phyloP scores from a whole-genome alignment of 192 early-diverging fungal species.

The Lunasporangiospora selenospora region DNA sequence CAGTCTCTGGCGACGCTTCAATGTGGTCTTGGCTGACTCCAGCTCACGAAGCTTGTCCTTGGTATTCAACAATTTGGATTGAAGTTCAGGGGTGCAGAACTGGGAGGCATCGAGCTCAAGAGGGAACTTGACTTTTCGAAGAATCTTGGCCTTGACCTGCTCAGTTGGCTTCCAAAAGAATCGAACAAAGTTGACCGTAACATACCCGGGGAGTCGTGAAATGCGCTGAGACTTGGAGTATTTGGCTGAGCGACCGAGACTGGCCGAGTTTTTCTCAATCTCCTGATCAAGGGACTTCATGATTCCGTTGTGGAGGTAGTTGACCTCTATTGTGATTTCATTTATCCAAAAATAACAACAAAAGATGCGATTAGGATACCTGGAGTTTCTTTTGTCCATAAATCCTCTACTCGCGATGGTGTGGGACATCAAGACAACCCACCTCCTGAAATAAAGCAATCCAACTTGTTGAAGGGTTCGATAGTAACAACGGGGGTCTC shows the following conservation, averaged over 20 bases:
- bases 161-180: conserved; percentile 94
- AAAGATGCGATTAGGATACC: too few species aligned
- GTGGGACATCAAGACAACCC: not conserved
- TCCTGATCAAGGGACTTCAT: conserved; percentile 76
- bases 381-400: too few species aligned
- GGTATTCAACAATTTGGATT: conserved; percentile 71
- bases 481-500: conserved; percentile 67
- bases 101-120: conserved; percentile 89
- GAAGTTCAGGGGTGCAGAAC: conserved; percentile 85
- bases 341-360: not conserved
- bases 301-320: conserved; percentile 81
- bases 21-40: conserved; percentile 67
- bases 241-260: conserved; percentile 77
- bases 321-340: conserved; percentile 64
- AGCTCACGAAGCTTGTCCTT: conserved; percentile 71
- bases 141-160: conserved; percentile 87
- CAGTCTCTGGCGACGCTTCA: conserved; percentile 56
- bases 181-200: conserved; percentile 90
- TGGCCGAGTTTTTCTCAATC: conserved; percentile 89
- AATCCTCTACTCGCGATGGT: too few species aligned
- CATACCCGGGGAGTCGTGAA: conserved; percentile 85
- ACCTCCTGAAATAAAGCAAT: conserved; percentile 64
- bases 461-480: conserved; percentile 82
- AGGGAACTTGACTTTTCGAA: conserved; percentile 95
- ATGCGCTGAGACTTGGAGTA: conserved; percentile 82